phyloP scores from a whole-genome alignment of 305 asterid species.

The Fraxinus nigra region DNA sequence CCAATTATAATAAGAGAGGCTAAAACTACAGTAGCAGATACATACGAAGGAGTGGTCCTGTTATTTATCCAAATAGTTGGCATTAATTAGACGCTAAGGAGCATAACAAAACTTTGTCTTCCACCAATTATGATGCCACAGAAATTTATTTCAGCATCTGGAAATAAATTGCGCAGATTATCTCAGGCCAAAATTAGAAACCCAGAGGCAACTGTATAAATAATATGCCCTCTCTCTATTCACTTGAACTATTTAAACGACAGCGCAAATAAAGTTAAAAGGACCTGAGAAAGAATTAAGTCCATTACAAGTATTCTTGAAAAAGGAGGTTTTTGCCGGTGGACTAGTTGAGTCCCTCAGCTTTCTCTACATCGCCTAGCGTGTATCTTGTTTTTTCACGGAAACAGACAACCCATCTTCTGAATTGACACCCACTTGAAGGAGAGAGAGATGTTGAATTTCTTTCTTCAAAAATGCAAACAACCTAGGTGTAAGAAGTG shows the following conservation, averaged over 20 bases:
- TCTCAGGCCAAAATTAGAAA: conserved; percentile 41
- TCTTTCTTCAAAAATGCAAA: not conserved
- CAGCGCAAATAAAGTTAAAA: not conserved
- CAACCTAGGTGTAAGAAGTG: not conserved
- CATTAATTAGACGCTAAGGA: conserved; percentile 19
- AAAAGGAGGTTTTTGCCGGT: conserved; percentile 25
- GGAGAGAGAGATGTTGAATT: not conserved
- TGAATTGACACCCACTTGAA: not conserved
- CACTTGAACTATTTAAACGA: not conserved
- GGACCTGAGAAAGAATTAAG: conserved; percentile 42
- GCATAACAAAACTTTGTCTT: conserved; percentile 13
- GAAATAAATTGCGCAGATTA: conserved; percentile 30
- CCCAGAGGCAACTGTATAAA: conserved; percentile 27
- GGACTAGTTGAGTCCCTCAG: not conserved
- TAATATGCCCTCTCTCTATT: not conserved
- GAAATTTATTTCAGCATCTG: conserved; percentile 4
- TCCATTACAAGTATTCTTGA: conserved; percentile 38
- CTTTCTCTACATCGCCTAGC: not conserved
- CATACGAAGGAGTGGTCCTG: conserved; percentile 31
- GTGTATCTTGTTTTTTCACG: not conserved
- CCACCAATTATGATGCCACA: conserved; percentile 25
- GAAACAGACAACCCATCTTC: conserved; percentile 1
- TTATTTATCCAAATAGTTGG: conserved; percentile 36
- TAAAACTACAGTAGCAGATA: conserved; percentile 35
- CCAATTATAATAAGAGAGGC: conserved; percentile 29